Percentiles rank a stretch among this genome's conserved stretches.
Evolutionary conservation across 1,284 basidiomycete genomes (phyloP).

Genomic region (Ganoderma lingzhi): DNA sequence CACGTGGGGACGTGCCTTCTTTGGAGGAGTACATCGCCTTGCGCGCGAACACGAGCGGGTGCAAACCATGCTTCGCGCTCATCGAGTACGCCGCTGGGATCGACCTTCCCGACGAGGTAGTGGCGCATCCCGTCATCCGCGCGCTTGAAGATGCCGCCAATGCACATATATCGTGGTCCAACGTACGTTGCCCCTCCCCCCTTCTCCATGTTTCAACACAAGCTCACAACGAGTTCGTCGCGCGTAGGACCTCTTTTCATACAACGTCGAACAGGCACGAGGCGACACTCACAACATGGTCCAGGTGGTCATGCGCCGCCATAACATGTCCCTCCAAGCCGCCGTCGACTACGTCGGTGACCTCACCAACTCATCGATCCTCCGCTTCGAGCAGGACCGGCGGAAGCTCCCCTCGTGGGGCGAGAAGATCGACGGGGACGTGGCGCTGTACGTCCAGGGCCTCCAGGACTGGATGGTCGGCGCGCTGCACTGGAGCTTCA

Average conservation of each 20-base stretch:
- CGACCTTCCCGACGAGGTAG: constrained; percentile 42
- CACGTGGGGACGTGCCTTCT: constrained; percentile 34
- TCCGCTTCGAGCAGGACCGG: constrained; percentile 37
- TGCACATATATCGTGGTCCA: constrained; percentile 43
- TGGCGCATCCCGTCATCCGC: constrained; percentile 39
- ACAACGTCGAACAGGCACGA: constrained; percentile 43
- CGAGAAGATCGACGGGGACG: constrained; percentile 39
- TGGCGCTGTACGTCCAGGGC: constrained; percentile 40
- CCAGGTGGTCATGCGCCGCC: constrained; percentile 38
- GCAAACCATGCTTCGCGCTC: constrained; percentile 43
- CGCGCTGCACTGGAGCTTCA: constrained; percentile 44
- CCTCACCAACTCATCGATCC: constrained; percentile 38
- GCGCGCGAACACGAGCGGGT: constrained; percentile 42
- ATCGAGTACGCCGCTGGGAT: constrained; percentile 43
- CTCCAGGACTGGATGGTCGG: constrained; percentile 45
- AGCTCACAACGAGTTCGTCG: background rate
- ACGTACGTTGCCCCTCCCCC: constrained; percentile 33
- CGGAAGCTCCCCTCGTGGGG: constrained; percentile 41
- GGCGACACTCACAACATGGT: constrained; percentile 44
- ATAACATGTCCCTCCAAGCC: constrained; percentile 38
- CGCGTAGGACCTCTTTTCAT: constrained; percentile 44
- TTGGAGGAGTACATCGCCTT: constrained; percentile 42
- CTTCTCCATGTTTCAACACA: background rate
- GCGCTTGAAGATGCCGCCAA: constrained; percentile 41
- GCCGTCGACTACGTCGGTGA: constrained; percentile 42